Base-by-base conservation (phyloP, 805 yeast genomes). In the Sugiyamaella floridensis region DNA sequence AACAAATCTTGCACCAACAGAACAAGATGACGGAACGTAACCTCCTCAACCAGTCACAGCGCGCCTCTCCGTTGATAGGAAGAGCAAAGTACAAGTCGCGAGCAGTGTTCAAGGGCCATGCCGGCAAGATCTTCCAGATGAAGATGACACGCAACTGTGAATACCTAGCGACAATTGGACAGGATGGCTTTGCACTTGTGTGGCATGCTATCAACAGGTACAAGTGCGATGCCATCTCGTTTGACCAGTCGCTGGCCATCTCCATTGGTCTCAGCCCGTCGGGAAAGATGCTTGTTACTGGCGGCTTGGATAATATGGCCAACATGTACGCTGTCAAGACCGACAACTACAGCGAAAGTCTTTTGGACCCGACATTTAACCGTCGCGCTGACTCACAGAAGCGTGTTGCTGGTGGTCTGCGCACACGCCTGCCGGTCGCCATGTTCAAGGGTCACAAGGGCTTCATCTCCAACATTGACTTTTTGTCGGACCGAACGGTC, bases 131-230 rank as follows among this genome's bases (percentile, higher is more conserved):
- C 18, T 76, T 83, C 8, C 80, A 81, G 53, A 71, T 86, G 53
- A 73, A 80, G 49, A 86, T 96, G 95, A 76, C 81, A 50, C 65
- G 72, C 0, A 83, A 83, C 63, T 77, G 86, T n/a, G 67, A 69
- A 45, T 76, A 75, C 45, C 63, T 89, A 1, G 67, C 89, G 8
- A 79, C 89, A 48, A 89, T 88, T 0, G 83, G 92, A 22, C 96
- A 87, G 64, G 97, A 90, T 67, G 96, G 96, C 1, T 85, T 80
- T 63, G 73, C 89, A 73, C 73, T 90, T 40, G 67, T 87, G 18
- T 90, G 97, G 97, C 92, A 89, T 65, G 76, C 88, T 0, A 71
- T 76, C 2, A 78, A 87, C 0, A 90, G 89, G 2, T 71, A 78
- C 57, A 90, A 89, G 63, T 71, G 78, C 51, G 80, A 81, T 51